phyloP scores from a whole-genome alignment of 192 early-diverging fungal genomes.

The Mortierella hygrophila region DNA sequence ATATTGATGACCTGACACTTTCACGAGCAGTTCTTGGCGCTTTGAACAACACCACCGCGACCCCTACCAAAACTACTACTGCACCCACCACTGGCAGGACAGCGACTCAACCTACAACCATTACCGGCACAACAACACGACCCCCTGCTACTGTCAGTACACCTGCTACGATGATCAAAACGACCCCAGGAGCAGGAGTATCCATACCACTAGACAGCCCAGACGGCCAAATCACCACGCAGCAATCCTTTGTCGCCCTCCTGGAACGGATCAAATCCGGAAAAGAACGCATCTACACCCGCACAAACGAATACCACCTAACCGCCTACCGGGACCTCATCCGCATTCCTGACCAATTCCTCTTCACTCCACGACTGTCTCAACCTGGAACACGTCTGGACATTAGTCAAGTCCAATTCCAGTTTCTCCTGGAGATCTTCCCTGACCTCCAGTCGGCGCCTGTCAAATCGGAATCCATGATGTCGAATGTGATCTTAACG shows the following conservation, averaged over 20 bases:
- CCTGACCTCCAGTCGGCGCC: background rate
- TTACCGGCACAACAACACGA: background rate
- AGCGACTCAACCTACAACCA: background rate
- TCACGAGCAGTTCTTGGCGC: background rate
- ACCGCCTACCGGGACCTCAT: background rate
- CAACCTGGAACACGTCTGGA: background rate
- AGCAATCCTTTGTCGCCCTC: background rate
- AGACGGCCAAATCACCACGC: background rate
- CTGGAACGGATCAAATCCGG: background rate
- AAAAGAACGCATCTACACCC: background rate
- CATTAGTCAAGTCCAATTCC: background rate
- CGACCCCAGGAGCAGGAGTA: background rate
- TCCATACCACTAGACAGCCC: background rate
- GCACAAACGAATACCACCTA: too few species aligned
- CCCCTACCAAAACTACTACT: background rate
- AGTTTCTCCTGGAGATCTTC: background rate
- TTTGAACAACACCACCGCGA: background rate
- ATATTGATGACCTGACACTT: background rate
- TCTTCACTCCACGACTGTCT: background rate
- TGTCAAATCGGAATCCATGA: background rate
- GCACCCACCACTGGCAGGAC: background rate
- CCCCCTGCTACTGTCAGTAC: background rate
- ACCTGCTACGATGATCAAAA: background rate
- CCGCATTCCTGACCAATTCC: conserved; percentile 6
- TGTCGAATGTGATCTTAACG: background rate